Evolutionary conservation across 2,329 filamentous ascomycete species (phyloP).

Genomic region (Ophioceras dolichostomum): DNA sequence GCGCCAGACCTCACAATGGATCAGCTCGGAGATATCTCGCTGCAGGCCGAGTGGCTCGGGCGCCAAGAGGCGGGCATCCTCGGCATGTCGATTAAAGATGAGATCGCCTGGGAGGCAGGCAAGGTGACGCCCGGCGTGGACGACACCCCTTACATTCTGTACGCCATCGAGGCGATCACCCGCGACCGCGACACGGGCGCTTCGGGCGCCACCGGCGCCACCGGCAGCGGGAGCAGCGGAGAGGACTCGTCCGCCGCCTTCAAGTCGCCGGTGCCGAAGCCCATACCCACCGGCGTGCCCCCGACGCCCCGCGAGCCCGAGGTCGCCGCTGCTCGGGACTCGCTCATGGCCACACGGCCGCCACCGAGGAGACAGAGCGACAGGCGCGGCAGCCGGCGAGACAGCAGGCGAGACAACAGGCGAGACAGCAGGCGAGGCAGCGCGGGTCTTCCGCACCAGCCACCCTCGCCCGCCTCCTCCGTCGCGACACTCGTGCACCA

Average conservation of each 20-base stretch:
- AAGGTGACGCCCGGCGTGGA: conserved; percentile 66
- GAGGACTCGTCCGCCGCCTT: too few relatives aligned
- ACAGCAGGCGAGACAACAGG: background rate
- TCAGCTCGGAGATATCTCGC: conserved; percentile 7
- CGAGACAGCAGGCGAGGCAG: background rate
- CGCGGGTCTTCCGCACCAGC: background rate
- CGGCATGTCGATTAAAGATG: conserved; percentile 32
- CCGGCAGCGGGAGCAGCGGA: background rate
- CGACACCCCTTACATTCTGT: conserved; percentile 78
- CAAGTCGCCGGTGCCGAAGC: background rate
- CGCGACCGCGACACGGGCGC: conserved; percentile 53
- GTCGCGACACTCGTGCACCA: conserved; percentile 8
- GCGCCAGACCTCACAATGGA: conserved; percentile 8
- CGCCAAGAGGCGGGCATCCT: conserved; percentile 3
- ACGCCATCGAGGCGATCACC: conserved; percentile 80
- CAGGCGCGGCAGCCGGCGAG: too few relatives aligned
- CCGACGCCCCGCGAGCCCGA: background rate
- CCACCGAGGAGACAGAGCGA: background rate
- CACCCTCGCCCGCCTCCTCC: conserved; percentile 4
- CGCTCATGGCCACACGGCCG: too few relatives aligned
- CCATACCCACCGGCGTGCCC: background rate
- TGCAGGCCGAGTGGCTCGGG: conserved; percentile 3
- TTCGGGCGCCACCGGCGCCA: conserved; percentile 11
- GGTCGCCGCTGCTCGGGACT: background rate
- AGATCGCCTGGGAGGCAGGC: conserved; percentile 34